Percentiles rank a stretch among this genome's conserved stretches.
These are phyloP conservation scores for Cinnamomum chago DNA, from an alignment of 164 flowering plant species.

Conservation along the genomic window DNA sequence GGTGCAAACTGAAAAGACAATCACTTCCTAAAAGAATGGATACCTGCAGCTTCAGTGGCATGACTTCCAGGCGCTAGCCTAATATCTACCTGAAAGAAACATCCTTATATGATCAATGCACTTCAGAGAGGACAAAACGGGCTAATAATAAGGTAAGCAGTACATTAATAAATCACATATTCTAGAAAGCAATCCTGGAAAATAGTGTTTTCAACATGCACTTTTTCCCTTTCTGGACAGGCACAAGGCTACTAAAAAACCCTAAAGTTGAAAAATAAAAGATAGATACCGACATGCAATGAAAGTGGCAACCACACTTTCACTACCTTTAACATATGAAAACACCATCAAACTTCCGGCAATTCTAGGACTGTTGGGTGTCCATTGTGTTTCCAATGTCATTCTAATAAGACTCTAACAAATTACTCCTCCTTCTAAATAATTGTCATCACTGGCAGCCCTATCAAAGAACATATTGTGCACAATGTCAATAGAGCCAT, in stretches of 20 bases:
- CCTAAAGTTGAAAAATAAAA: background rate
- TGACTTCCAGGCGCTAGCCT: constrained; percentile 87
- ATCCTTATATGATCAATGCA: background rate
- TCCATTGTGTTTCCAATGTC: too few relatives aligned
- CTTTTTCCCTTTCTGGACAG: background rate
- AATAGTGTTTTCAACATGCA: background rate
- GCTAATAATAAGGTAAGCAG: background rate
- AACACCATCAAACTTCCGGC: too few relatives aligned
- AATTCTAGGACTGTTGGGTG: too few relatives aligned
- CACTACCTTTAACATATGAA: too few relatives aligned
- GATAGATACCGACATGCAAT: background rate
- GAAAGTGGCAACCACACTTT: background rate
- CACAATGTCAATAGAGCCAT: too few relatives aligned
- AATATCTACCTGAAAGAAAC: constrained; percentile 61
- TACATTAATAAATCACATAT: background rate
- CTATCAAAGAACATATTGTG: too few relatives aligned
- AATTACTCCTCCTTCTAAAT: too few relatives aligned
- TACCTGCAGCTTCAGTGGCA: constrained; percentile 87
- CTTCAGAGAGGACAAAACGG: background rate
- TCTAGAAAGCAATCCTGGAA: background rate
- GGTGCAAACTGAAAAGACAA: background rate
- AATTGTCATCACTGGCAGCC: too few relatives aligned
- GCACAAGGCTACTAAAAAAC: background rate
- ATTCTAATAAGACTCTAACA: too few relatives aligned
- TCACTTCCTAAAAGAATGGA: background rate